These are phyloP conservation scores for Ligustrum vulgare DNA, from an alignment of 257 asterid genomes.

Conservation along the genomic window DNA sequence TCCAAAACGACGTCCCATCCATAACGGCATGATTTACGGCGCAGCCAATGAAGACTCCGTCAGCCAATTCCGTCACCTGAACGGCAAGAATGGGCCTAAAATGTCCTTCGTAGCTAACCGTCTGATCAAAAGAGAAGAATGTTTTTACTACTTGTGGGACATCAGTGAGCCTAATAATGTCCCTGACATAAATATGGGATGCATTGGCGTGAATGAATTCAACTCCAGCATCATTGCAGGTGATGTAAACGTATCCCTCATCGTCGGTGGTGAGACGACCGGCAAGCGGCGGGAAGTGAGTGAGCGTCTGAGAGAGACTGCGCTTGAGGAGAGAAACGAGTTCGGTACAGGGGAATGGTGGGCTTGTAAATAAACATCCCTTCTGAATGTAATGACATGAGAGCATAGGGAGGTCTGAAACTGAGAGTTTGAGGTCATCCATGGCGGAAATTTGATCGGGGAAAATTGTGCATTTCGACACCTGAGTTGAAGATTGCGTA, in stretches of 20 bases:
- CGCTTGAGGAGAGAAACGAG: conserved; percentile 27
- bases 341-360: conserved; percentile 13
- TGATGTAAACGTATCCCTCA: conserved; percentile 33
- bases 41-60: not conserved
- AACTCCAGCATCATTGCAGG: conserved; percentile 37
- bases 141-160: conserved; percentile 24
- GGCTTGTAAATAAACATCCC: conserved; percentile 35
- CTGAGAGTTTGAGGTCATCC: conserved; percentile 42
- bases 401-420: conserved; percentile 48
- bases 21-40: not conserved
- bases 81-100: conserved; percentile 22
- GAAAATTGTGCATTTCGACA: conserved; percentile 38
- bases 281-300: conserved; percentile 43
- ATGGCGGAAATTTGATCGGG: conserved; percentile 46
- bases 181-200: conserved; percentile 24
- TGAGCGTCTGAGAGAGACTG: conserved; percentile 28
- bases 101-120: not conserved
- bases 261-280: conserved; percentile 34
- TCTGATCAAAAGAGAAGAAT: not conserved
- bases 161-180: conserved; percentile 21
- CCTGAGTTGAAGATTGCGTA: conserved; percentile 26
- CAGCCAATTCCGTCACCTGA: conserved; percentile 31
- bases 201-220: conserved; percentile 32
- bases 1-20: not conserved
- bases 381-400: conserved; percentile 49